phyloP scores from a whole-genome alignment of 129 eudicot genomes.

The Flaveria bidentis region DNA sequence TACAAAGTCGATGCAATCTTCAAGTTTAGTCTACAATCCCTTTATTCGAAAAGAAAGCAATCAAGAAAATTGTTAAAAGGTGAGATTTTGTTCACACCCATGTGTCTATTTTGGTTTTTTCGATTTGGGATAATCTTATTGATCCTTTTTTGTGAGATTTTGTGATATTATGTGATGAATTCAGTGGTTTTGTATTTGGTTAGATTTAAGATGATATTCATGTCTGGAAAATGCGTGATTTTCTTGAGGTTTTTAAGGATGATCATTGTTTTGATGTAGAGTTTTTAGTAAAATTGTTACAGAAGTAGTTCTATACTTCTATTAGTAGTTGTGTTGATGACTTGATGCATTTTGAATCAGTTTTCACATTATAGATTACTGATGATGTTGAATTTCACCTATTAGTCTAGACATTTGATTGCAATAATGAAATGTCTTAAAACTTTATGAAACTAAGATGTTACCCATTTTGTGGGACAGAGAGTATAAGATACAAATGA shows the following conservation, averaged over 20 bases:
- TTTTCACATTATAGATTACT: neutral
- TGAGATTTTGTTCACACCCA: slow-evolving; percentile 3
- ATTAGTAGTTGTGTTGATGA: neutral
- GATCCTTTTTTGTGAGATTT: neutral
- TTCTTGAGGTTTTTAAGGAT: neutral
- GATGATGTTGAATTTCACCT: neutral
- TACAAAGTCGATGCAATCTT: slow-evolving; percentile 36
- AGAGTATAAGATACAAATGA: neutral
- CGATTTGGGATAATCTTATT: slow-evolving; percentile 8
- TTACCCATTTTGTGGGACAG: neutral
- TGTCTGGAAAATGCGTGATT: neutral
- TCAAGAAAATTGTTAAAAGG: slow-evolving; percentile 52
- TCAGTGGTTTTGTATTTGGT: neutral
- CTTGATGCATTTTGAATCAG: neutral
- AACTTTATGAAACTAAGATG: neutral
- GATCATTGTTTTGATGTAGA: neutral
- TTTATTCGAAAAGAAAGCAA: slow-evolving; percentile 34
- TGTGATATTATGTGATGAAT: slow-evolving; percentile 19
- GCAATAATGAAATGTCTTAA: neutral
- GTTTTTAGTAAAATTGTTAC: neutral
- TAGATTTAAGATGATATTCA: neutral
- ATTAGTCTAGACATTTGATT: neutral
- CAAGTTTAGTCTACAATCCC: slow-evolving; percentile 24
- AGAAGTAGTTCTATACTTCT: neutral
- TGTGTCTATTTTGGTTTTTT: slow-evolving; percentile 10